A percentile compares a stretch with the other conserved stretches of the same genome.
Conservation (phyloP, 768 basidiomycete genomes). For the Hemileccinum impolitum region DNA sequence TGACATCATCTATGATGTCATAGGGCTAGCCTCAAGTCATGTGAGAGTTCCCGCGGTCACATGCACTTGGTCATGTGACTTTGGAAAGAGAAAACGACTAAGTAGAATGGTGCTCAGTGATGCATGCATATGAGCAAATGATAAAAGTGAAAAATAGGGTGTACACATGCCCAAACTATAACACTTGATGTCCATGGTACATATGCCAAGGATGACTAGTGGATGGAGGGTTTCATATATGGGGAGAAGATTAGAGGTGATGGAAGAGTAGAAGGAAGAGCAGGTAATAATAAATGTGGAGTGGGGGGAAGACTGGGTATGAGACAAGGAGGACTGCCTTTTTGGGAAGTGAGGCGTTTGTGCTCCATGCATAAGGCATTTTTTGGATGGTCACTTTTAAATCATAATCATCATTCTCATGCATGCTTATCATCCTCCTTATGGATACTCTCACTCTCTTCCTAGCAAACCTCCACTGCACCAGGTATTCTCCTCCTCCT, state of each 20-base stretch:
- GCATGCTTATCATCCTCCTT: too few relatives aligned
- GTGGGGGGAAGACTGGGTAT: constrained; percentile 44
- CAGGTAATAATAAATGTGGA: constrained; percentile 64
- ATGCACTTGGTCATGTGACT: too few relatives aligned
- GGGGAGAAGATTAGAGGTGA: constrained; percentile 45
- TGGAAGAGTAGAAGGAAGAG: constrained; percentile 71
- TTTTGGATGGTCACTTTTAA: neutral
- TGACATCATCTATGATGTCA: too few relatives aligned
- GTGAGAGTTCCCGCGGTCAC: too few relatives aligned
- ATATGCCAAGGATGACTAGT: constrained; percentile 79
- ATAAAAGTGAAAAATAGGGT: too few relatives aligned
- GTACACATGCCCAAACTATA: too few relatives aligned
- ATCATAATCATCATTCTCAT: too few relatives aligned
- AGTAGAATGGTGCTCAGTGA: too few relatives aligned
- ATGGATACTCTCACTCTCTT: constrained; percentile 28
- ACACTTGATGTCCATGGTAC: constrained; percentile 98
- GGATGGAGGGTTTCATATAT: constrained; percentile 37
- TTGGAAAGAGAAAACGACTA: too few relatives aligned
- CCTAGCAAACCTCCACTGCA: constrained; percentile 50
- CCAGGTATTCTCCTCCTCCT: constrained; percentile 33
- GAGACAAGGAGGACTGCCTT: neutral
- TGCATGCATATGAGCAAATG: too few relatives aligned
- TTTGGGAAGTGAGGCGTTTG: constrained; percentile 18
- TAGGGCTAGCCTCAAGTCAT: too few relatives aligned
- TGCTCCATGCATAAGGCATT: constrained; percentile 12